A percentile compares a stretch with the other conserved stretches of the same genome.
phyloP scores from a whole-genome alignment of 2,329 filamentous ascomycete species.

The Fonsecaea erecta region DNA sequence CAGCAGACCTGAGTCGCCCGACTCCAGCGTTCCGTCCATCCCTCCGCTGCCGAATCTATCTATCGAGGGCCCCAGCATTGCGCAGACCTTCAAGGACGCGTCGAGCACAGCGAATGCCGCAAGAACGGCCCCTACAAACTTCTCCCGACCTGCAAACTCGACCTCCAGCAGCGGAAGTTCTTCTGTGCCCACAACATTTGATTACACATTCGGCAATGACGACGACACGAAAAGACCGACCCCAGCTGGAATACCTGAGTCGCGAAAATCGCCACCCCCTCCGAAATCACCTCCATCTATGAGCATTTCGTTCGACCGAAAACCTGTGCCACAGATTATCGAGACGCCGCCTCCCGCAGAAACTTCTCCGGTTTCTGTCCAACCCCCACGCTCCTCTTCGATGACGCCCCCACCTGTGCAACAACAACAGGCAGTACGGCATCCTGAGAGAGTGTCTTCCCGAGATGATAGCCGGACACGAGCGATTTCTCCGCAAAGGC shows the following conservation, averaged over 20 bases:
- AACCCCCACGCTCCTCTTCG: slow-evolving; percentile 27
- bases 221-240: slow-evolving; percentile 40
- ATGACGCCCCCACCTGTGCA: slow-evolving; percentile 41
- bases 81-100: slow-evolving; percentile 52
- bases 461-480: slow-evolving; percentile 45
- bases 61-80: slow-evolving; percentile 48
- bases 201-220: slow-evolving; percentile 41
- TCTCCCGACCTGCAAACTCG: slow-evolving; percentile 35
- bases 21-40: slow-evolving; percentile 39
- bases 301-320: slow-evolving; percentile 55
- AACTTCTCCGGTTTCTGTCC: slow-evolving; percentile 22
- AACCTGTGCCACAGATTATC: slow-evolving; percentile 60
- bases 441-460: slow-evolving; percentile 59
- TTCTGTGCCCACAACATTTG: slow-evolving; percentile 36
- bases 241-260: slow-evolving; percentile 44
- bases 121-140: slow-evolving; percentile 36
- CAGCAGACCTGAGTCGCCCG: slow-evolving; percentile 31
- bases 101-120: slow-evolving; percentile 35
- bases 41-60: slow-evolving; percentile 41
- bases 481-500: slow-evolving; percentile 50
- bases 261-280: slow-evolving; percentile 59
- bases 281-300: slow-evolving; percentile 62
- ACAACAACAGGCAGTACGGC: slow-evolving; percentile 40
- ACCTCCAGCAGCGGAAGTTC: slow-evolving; percentile 17
- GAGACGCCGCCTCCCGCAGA: slow-evolving; percentile 35